Evolutionary conservation across 768 basidiomycete genomes (phyloP).

Genomic region (Agaricus subrufescens): DNA sequence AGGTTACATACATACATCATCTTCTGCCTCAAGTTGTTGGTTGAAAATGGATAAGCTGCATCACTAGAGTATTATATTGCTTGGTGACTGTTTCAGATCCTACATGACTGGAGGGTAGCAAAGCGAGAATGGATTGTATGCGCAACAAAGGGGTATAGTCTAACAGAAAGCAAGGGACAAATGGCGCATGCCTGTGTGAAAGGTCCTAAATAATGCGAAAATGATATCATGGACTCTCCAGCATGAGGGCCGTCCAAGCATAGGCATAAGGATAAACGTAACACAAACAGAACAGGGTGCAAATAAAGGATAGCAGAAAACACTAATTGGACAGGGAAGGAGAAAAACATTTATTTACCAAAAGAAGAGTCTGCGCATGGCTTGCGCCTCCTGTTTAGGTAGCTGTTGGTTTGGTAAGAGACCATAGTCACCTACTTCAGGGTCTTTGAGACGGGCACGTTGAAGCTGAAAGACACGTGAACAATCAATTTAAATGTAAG

Average conservation of each 20-base stretch:
- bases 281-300: background rate
- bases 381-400: constrained; percentile 31
- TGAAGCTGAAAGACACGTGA: constrained; percentile 47
- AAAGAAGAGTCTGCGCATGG: constrained; percentile 49
- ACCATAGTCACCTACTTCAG: constrained; percentile 35
- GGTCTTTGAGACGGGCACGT: constrained; percentile 53
- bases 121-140: background rate
- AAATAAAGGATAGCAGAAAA: background rate
- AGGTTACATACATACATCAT: background rate
- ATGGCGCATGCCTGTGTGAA: background rate
- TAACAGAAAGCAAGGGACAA: background rate
- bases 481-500: background rate
- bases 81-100: background rate
- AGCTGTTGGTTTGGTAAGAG: background rate
- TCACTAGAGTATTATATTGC: background rate
- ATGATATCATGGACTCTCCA: background rate
- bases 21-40: no score
- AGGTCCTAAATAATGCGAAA: background rate
- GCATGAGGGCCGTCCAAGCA: background rate
- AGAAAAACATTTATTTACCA: constrained; percentile 23
- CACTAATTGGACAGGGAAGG: background rate
- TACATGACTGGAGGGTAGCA: background rate
- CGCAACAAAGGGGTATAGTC: background rate
- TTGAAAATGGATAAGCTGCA: no score
- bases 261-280: background rate